Conservation (phyloP, 176 grass and related monocot genomes). For the Urochloa ruziziensis region DNA sequence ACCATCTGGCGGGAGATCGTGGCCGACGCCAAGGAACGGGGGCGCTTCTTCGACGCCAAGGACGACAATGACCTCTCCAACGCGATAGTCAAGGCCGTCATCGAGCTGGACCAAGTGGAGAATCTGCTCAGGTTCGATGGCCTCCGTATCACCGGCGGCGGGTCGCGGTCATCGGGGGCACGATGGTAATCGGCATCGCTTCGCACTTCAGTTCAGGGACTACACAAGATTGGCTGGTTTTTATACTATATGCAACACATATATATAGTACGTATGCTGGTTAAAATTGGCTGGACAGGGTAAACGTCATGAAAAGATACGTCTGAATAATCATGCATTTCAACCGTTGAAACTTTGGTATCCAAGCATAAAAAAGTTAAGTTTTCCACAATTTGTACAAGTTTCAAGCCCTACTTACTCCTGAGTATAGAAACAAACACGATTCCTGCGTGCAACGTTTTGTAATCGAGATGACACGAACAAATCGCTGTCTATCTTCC, state of each 20-base stretch:
- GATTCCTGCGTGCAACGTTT: background rate
- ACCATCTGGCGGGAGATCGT: slow-evolving; percentile 56
- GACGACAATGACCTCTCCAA: slow-evolving; percentile 40
- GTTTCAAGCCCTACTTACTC: too few species aligned
- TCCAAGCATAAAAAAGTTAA: too few species aligned
- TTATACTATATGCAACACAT: too few species aligned
- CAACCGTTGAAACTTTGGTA: too few species aligned
- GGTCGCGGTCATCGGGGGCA: background rate
- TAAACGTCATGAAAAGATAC: background rate
- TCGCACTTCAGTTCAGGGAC: too few species aligned
- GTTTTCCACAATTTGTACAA: too few species aligned
- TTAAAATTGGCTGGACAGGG: background rate
- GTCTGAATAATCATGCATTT: background rate
- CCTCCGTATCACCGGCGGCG: background rate
- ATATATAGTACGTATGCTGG: too few species aligned
- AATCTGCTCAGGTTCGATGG: background rate
- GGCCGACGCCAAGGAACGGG: slow-evolving; percentile 41
- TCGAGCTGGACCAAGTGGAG: slow-evolving; percentile 38
- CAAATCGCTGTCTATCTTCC: too few species aligned
- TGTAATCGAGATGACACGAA: too few species aligned
- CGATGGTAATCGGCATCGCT: background rate
- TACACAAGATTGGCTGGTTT: background rate
- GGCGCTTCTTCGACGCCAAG: slow-evolving; percentile 33
- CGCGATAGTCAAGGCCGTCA: slow-evolving; percentile 21
- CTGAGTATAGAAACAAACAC: background rate